Evolutionary conservation across 306 rosid species (phyloP), one percentile per base, ranked within the genome.

Genomic region (Astragalus membranaceus): DNA sequence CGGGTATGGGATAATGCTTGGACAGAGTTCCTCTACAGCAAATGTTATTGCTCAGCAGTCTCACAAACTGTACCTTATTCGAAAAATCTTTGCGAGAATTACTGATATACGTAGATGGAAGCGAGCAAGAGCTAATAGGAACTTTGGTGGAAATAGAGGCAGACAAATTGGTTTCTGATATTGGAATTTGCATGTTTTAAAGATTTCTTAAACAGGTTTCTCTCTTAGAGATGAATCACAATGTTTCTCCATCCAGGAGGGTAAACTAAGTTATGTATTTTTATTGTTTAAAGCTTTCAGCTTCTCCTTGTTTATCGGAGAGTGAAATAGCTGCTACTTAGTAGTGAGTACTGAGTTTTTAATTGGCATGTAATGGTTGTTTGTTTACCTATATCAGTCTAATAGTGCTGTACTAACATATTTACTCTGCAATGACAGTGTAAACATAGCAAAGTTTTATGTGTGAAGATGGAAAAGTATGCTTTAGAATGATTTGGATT

Each of bases 1-100:
- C 14, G 96, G 96, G 0, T 92, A 92, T 6, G 98, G 91, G 5
- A 62, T 92, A 69, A 70, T 82, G 63, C 84, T 90, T 30, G 89
- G 90, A 30, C 88, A 86, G 66, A 80, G 86, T 73, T 83, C 93
- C 44, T 88, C 96, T 11, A 92, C 96, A 0, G 96, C 88, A 5
- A 85, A 85, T 59, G 48, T 88, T 16, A 92, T 92, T 32, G 79
- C 96, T 51, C 87, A 80, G 11, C 96, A 92, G 41, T 83, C 96
- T 49, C 88, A 77, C 64, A 89, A 80, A 61, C 82, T 92, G 0
- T n/a, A 64, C 41, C 86, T 65, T 59, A 81, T 92, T 47, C 67
- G 87, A 9, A 83, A 77, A 76, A 82, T 83, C 8, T 89, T 82
- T 43, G 81, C 76, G 0, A 82, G 85, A 79, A 56, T 77, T 32